Percentiles rank a stretch among this genome's conserved stretches.
These are phyloP conservation scores for Phytophthora multivora DNA, from an alignment of 352 stramenopile species.

Conservation along the genomic window DNA sequence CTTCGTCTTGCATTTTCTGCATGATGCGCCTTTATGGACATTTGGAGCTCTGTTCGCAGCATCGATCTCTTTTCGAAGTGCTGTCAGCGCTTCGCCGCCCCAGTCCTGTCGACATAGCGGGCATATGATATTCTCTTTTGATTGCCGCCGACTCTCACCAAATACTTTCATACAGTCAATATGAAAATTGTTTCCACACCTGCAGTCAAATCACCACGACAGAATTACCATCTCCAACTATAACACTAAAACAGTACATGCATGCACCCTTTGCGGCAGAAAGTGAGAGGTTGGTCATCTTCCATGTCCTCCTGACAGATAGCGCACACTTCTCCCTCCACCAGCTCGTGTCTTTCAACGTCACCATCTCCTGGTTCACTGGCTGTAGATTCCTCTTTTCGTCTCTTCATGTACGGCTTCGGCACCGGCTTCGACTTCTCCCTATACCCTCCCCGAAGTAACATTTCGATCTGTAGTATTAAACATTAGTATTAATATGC, in stretches of 20 bases:
- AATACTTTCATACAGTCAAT: constrained; percentile 78
- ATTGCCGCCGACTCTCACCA: constrained; percentile 77
- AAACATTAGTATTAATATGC: background rate
- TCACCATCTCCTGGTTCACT: constrained; percentile 29
- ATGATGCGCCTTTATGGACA: constrained; percentile 68
- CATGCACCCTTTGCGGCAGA: constrained; percentile 74
- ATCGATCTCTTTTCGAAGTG: constrained; percentile 77
- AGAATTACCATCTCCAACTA: too few species aligned
- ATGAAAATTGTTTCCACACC: constrained; percentile 42
- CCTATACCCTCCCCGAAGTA: constrained; percentile 67
- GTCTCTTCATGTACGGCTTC: constrained; percentile 55
- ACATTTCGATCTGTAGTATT: constrained; percentile 54
- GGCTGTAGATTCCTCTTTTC: constrained; percentile 18
- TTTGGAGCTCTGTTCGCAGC: constrained; percentile 72
- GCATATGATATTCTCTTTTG: constrained; percentile 87
- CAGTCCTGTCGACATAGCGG: constrained; percentile 84
- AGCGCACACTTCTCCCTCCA: constrained; percentile 79
- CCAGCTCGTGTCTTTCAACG: constrained; percentile 58
- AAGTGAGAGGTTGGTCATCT: constrained; percentile 62
- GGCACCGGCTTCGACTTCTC: constrained; percentile 36
- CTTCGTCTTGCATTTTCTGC: constrained; percentile 78
- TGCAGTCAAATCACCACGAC: constrained; percentile 9
- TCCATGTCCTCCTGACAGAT: constrained; percentile 89
- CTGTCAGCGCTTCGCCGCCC: constrained; percentile 63
- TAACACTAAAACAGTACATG: constrained; percentile 33